Conservation (phyloP, 108 stramenopile genomes). For the Schizochytrium sp. region DNA sequence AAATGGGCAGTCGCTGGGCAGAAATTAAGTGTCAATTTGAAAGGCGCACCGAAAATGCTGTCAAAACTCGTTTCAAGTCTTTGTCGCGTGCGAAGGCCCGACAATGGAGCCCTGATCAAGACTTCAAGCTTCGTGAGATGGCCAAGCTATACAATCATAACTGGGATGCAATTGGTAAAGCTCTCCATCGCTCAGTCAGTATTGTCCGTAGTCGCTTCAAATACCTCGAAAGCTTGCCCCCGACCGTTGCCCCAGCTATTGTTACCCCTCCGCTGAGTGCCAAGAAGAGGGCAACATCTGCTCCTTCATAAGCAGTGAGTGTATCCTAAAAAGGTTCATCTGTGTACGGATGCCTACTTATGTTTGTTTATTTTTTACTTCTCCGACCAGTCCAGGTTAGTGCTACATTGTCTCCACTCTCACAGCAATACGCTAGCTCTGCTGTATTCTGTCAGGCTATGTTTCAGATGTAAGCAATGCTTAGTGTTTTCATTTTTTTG, state of each 20-base stretch:
- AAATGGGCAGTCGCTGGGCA: conserved; percentile 60
- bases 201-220: conserved; percentile 30
- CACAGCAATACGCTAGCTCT: too few species aligned
- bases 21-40: conserved; percentile 10
- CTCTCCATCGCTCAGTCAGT: not conserved
- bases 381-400: too few species aligned
- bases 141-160: not conserved
- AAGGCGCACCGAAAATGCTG: conserved; percentile 33
- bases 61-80: conserved; percentile 59
- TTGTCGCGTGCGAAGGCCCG: conserved; percentile 7
- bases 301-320: not conserved
- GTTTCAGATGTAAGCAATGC: too few species aligned
- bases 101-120: conserved; percentile 28
- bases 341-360: too few species aligned
- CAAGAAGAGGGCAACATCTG: conserved; percentile 2
- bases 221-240: not conserved
- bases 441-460: too few species aligned
- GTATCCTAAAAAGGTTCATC: too few species aligned
- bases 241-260: not conserved
- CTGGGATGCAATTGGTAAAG: not conserved
- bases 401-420: too few species aligned
- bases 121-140: not conserved
- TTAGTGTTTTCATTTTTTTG: too few species aligned
- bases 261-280: not conserved
- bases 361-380: too few species aligned